These are phyloP conservation scores for Termitomyces titanicus DNA, from an alignment of 768 basidiomycete species.

Conservation along the genomic window DNA sequence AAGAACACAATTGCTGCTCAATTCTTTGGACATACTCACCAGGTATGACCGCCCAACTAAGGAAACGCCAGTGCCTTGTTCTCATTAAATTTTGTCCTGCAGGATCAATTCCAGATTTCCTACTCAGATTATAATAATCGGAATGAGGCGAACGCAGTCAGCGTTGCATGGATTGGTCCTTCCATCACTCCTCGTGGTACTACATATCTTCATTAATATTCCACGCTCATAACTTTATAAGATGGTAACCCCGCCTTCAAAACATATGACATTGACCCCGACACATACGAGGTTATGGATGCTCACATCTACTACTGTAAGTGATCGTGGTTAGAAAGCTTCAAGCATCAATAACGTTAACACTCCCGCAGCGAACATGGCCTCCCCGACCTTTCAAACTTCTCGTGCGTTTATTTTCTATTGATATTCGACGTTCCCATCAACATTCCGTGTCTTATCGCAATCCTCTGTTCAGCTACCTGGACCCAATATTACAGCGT, in stretches of 20 bases:
- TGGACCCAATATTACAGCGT: constrained; percentile 60
- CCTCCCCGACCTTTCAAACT: constrained; percentile 40
- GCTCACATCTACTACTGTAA: constrained; percentile 44
- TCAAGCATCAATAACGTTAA: neutral
- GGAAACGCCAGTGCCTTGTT: neutral
- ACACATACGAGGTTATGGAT: constrained; percentile 66
- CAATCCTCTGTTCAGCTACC: constrained; percentile 26
- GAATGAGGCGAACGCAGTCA: constrained; percentile 40
- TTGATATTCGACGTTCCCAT: neutral
- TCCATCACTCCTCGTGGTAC: constrained; percentile 53
- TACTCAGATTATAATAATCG: constrained; percentile 52
- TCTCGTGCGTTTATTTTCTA: constrained; percentile 33
- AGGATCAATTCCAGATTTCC: constrained; percentile 46
- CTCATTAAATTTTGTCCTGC: neutral
- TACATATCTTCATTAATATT: neutral
- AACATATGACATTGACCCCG: constrained; percentile 62
- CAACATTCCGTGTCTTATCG: constrained; percentile 2
- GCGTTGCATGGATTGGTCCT: constrained; percentile 48
- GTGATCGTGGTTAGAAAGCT: constrained; percentile 11
- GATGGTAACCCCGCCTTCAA: constrained; percentile 56
- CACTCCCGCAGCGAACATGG: constrained; percentile 33
- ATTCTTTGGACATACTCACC: constrained; percentile 61
- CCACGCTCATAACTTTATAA: constrained; percentile 15
- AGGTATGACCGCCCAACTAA: constrained; percentile 19
- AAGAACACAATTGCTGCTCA: constrained; percentile 54